Base-by-base conservation (phyloP, 352 stramenopile genomes). In the Globisporangium solare region DNA sequence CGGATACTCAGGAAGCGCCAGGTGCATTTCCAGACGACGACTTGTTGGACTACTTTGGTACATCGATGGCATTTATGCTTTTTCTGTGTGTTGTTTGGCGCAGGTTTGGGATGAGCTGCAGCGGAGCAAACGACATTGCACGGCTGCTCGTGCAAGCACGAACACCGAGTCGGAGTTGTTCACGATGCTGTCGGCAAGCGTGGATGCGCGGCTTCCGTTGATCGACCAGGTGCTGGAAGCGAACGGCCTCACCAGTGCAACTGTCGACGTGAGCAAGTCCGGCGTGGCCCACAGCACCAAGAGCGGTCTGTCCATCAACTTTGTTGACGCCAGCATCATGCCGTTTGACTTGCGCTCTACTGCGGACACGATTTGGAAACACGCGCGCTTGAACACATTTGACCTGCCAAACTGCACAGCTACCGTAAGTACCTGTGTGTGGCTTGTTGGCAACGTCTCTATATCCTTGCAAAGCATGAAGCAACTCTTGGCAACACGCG, bases 221-320 rank as follows among this genome's bases (percentile, higher is more conserved):
- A 48, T 69, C 0, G 51, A 73, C 6, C 15, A 6, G n/a, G 37
- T 71, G 4, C 54, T 76, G 18, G 43, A 61, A 10, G 43, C 55
- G 15, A 54, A 73, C 37, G 56, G 61, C 2, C 27, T 77, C 43
- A 51, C 48, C 10, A 63, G 62, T 40, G 67, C 70, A 46, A 70
- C 64, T 43, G 70, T 66, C 6, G 18, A 51, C 15, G 31, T 40
- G 18, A 56, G 66, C 21, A 55, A 66, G 12, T 67, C 71, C 49
- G 65, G 70, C n/a, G 37, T 70, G 12, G 68, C 71, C 42, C 66
- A 66, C 52, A 72, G 64, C 27, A 64, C 72, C 54, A 72, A 68
- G 47, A 73, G 66, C 39, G 69, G 62, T 45, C 60, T 75, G 55
- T 61, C 68, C 11, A 68, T 75, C 46, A 56, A 68, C 51, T 64